A percentile compares a stretch with the other conserved stretches of the same genome.
These are phyloP conservation scores for Straminergon stramineum DNA, from an alignment of 225 moss, liverwort and hornwort species.

Conservation along the genomic window DNA sequence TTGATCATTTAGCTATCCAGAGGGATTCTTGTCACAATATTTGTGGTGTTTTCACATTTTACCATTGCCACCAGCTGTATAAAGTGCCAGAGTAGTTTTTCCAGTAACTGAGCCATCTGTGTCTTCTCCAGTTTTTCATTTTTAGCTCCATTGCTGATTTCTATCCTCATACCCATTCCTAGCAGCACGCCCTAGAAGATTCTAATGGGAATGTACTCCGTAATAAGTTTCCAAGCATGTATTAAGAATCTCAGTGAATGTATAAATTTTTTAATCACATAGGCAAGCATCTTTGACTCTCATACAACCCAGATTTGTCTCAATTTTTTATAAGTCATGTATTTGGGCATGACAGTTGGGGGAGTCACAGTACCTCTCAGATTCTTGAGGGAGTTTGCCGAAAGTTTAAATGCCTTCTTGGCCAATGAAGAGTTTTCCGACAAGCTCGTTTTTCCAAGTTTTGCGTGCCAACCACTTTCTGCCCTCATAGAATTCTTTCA, in stretches of 20 bases:
- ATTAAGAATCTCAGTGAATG: background rate
- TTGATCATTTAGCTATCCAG: background rate
- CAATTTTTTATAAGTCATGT: background rate
- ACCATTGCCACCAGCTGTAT: conserved; percentile 24
- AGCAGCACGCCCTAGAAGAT: background rate
- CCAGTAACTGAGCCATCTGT: background rate
- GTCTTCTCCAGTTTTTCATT: background rate
- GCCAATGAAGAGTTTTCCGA: background rate
- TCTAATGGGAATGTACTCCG: background rate
- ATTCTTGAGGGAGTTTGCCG: background rate
- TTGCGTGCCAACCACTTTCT: background rate
- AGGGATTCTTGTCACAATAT: conserved; percentile 7
- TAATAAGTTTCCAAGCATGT: background rate
- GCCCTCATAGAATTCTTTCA: background rate
- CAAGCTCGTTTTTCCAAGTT: background rate
- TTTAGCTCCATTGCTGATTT: background rate
- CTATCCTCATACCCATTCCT: background rate
- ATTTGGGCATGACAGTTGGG: background rate
- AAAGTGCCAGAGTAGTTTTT: conserved; percentile 14
- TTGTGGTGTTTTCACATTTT: conserved; percentile 10
- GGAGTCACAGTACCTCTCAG: background rate
- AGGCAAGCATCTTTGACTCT: background rate
- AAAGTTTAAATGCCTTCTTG: background rate
- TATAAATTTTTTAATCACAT: background rate
- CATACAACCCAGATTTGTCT: background rate